These are phyloP conservation scores for Rhodotorula mucilaginosa DNA, from an alignment of 1,284 basidiomycete species.

Conservation along the genomic window DNA sequence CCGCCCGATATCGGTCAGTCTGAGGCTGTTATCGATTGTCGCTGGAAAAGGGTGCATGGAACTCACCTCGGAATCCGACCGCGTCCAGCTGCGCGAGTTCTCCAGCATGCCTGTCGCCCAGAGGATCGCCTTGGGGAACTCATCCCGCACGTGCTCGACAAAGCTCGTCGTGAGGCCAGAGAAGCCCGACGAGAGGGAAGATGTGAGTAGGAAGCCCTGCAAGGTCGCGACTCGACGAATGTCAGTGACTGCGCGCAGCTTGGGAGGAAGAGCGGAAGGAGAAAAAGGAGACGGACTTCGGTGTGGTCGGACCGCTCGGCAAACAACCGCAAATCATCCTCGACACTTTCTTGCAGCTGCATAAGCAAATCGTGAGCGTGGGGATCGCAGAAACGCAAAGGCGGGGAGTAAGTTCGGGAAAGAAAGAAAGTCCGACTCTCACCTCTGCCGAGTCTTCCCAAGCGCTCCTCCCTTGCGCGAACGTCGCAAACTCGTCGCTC, in stretches of 20 bases:
- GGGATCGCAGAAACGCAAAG: not conserved
- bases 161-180: constrained; percentile 27
- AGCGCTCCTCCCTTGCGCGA: constrained; percentile 22
- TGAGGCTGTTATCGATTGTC: too few relatives aligned
- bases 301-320: constrained; percentile 33
- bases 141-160: constrained; percentile 34
- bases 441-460: constrained; percentile 13
- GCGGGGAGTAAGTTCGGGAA: not conserved
- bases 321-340: constrained; percentile 32
- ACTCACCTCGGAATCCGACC: constrained; percentile 26
- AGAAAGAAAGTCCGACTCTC: not conserved
- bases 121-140: constrained; percentile 28
- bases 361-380: fast-evolving
- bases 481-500: constrained; percentile 38
- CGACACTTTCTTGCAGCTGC: constrained; percentile 24
- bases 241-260: not conserved
- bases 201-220: constrained; percentile 35
- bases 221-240: too few relatives aligned
- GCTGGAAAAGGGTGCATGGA: too few relatives aligned
- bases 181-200: constrained; percentile 27
- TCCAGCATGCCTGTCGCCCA: constrained; percentile 27
- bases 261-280: too few relatives aligned
- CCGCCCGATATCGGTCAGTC: not conserved
- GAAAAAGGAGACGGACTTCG: constrained; percentile 17
- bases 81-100: constrained; percentile 23